Evolutionary conservation across 768 basidiomycete genomes (phyloP), one percentile per base, ranked within the genome.

Genomic region (Amanita subjunquillea): DNA sequence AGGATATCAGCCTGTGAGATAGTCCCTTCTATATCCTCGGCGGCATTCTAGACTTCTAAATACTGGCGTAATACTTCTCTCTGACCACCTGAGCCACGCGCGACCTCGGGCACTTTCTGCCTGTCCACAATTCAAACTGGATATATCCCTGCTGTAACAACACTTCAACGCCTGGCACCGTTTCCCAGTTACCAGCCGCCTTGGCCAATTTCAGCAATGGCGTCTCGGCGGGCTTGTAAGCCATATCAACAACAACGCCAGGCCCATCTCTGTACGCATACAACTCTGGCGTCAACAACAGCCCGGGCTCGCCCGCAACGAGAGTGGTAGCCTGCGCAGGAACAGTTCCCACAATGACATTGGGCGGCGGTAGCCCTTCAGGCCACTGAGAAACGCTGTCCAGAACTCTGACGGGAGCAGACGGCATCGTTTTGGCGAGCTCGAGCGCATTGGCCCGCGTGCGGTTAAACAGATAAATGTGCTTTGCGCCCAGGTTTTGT

Each of bases 181-280:
- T 67, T 8, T 65, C 71, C 93, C 93, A 95, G 32, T 76, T 71
- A 6, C 70, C 72, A 22, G 63, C 67, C 37, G 64, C 60, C 58
- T 75, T 72, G 3, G 91, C 93, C 12, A 95, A 67, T 49, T 65
- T 63, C 23, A 97, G 68, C 51, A 99, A 65, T 0, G 93, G 85
- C 12, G 95, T 98, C 58, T 82, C 76, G 3, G 84, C 79, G 0
- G 94, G 96, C 59, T 85, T 85, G 65, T 97, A 98, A 17, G 94
- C 92, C 86, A 96, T 88, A 59, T 99, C 96, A 9, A 98, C 75
- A 9, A 93, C 85, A 1, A 85, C 85, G n/a, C 74, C 71, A 1
- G 70, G 70, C 0, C 78, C 73, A 40, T 68, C 64, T 7, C 63
- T 66, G 56, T 77, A 75, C 2, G 68, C 64, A 57, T 91, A 85